Conservation (phyloP, 2,329 filamentous ascomycete species). For the Fusarium albidum region DNA sequence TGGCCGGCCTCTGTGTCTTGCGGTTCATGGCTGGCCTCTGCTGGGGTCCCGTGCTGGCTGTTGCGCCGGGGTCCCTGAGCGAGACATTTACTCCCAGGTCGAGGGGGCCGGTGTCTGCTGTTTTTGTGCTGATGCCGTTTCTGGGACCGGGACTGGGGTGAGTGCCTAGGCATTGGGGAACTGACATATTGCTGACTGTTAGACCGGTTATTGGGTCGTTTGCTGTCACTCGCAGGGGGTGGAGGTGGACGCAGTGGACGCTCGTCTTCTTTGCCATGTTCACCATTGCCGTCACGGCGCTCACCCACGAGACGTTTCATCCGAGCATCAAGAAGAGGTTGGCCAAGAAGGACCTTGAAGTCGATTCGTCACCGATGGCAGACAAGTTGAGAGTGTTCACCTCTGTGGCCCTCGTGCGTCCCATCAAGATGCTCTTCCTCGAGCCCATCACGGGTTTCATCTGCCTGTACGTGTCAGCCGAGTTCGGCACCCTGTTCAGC, state of each 20-base stretch:
- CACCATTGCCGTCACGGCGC: constrained; percentile 45
- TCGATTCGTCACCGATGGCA: constrained; percentile 34
- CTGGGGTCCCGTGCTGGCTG: constrained; percentile 57
- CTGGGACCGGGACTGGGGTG: constrained; percentile 61
- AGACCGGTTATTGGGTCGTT: constrained; percentile 60
- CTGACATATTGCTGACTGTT: not conserved
- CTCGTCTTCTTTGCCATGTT: constrained; percentile 56
- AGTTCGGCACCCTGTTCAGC: constrained; percentile 61
- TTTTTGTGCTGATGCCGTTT: constrained; percentile 61
- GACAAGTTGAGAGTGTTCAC: constrained; percentile 46
- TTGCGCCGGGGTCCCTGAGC: constrained; percentile 58
- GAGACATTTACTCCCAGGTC: constrained; percentile 56
- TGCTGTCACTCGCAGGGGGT: constrained; percentile 53
- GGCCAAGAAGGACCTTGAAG: constrained; percentile 44
- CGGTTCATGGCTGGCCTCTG: constrained; percentile 66
- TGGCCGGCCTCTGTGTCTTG: constrained; percentile 59
- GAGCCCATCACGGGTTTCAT: constrained; percentile 70
- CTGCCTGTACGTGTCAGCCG: constrained; percentile 58
- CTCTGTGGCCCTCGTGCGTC: constrained; percentile 56
- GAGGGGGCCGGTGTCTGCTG: constrained; percentile 51
- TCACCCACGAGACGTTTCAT: constrained; percentile 66
- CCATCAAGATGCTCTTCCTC: constrained; percentile 65
- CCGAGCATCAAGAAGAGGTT: constrained; percentile 55
- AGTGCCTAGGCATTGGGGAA: too few species aligned
- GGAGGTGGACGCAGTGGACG: constrained; percentile 64